phyloP scores from a whole-genome alignment of 1,139 yeast genomes.

The Yamadazyma trypodendri region DNA sequence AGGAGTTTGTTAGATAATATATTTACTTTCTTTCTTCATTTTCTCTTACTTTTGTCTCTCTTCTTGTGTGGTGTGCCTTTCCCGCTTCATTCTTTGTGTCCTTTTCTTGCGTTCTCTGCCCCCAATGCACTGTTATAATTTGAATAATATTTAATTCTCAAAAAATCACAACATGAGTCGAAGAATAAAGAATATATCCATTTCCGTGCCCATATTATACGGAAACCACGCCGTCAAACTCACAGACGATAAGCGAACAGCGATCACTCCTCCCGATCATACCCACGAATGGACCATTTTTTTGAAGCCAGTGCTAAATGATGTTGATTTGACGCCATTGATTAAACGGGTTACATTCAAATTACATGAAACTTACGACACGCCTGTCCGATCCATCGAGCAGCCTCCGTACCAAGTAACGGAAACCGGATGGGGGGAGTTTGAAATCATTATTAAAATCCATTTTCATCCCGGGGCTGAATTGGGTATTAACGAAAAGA shows the following conservation, averaged over 20 bases:
- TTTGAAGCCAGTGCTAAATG: constrained; percentile 77
- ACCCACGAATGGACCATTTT: constrained; percentile 97
- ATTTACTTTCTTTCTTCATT: not conserved
- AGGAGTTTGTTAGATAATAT: constrained; percentile 21
- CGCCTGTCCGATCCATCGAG: constrained; percentile 80
- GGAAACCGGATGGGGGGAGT: constrained; percentile 99
- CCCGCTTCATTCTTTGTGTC: too few relatives aligned
- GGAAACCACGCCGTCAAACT: constrained; percentile 85
- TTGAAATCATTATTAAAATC: constrained; percentile 84
- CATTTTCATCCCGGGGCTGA: constrained; percentile 80
- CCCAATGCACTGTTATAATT: too few relatives aligned
- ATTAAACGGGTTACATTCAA: constrained; percentile 92
- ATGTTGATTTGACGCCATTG: constrained; percentile 73
- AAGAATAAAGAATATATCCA: constrained; percentile 65
- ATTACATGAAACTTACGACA: constrained; percentile 89
- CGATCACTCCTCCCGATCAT: constrained; percentile 81
- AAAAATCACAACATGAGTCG: constrained; percentile 31
- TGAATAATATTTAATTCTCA: not conserved
- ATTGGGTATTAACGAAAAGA: constrained; percentile 70
- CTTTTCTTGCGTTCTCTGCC: too few relatives aligned
- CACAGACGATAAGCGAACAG: constrained; percentile 58
- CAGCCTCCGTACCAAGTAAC: constrained; percentile 92
- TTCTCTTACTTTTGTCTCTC: not conserved
- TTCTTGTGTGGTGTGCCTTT: too few relatives aligned
- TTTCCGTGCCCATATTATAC: constrained; percentile 80